phyloP scores from a whole-genome alignment of 2,329 filamentous ascomycete genomes.

The Davidsoniella neocaledoniae region DNA sequence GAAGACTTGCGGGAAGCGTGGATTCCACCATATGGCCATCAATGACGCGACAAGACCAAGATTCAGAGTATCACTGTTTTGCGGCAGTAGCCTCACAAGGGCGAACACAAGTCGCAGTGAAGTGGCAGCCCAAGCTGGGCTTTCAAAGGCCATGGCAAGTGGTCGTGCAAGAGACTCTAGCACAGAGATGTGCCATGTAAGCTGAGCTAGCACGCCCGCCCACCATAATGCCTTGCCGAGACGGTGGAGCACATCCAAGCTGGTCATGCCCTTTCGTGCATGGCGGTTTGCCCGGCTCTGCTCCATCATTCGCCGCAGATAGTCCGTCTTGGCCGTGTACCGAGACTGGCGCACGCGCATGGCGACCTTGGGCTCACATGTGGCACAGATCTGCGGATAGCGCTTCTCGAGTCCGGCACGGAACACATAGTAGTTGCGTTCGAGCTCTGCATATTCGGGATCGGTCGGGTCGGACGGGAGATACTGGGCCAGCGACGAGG shows the following conservation, averaged over 20 bases:
- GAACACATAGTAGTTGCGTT: conserved; percentile 53
- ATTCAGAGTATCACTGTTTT: conserved; percentile 24
- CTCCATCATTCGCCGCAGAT: conserved; percentile 59
- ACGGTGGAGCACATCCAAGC: conserved; percentile 26
- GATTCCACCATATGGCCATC: conserved; percentile 50
- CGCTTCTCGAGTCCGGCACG: conserved; percentile 57
- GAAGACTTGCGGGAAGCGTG: conserved; percentile 41
- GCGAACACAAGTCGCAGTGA: background rate
- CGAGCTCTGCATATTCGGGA: conserved; percentile 51
- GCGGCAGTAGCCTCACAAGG: conserved; percentile 25
- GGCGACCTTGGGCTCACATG: conserved; percentile 61
- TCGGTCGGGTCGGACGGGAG: conserved; percentile 47
- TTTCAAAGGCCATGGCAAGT: background rate
- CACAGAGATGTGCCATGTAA: conserved; percentile 31
- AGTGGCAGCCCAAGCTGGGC: conserved; percentile 2
- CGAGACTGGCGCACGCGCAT: conserved; percentile 51
- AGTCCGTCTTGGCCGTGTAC: conserved; percentile 73
- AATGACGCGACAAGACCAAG: conserved; percentile 33
- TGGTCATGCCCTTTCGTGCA: conserved; percentile 18
- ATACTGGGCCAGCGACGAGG: conserved; percentile 62
- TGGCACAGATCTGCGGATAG: conserved; percentile 76
- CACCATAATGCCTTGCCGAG: conserved; percentile 32
- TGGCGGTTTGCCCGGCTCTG: conserved; percentile 31
- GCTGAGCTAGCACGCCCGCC: conserved; percentile 28
- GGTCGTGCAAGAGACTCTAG: conserved; percentile 13